These are phyloP conservation scores for Quercus rubra DNA, from an alignment of 306 rosid genomes.

Conservation along the genomic window DNA sequence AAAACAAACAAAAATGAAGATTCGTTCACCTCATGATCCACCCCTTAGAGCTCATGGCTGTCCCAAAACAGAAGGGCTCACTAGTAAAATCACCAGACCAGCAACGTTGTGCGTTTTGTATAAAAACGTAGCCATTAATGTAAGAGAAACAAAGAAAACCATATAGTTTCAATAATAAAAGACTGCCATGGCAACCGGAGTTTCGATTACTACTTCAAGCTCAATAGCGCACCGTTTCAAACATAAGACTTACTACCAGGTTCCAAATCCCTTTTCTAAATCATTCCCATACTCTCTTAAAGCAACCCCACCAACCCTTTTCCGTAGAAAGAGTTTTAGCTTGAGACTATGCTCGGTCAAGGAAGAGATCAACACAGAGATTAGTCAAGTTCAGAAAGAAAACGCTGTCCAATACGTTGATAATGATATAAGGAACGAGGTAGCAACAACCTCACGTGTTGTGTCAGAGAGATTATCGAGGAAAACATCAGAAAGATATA, in stretches of 20 bases:
- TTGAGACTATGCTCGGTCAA: neutral
- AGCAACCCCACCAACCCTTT: neutral
- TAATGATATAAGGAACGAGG: slow-evolving; percentile 17
- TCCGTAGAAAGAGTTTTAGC: neutral
- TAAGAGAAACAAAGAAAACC: neutral
- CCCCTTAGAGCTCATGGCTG: neutral
- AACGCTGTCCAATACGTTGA: neutral
- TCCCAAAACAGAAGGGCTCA: slow-evolving; percentile 4
- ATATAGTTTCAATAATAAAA: too few species aligned
- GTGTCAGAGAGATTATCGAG: slow-evolving; percentile 56
- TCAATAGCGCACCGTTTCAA: slow-evolving; percentile 4
- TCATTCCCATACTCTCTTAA: neutral
- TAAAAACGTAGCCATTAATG: neutral
- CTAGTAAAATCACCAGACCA: neutral
- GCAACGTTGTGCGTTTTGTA: neutral
- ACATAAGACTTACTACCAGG: neutral
- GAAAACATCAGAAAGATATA: slow-evolving; percentile 67
- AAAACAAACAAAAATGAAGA: neutral
- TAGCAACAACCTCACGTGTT: slow-evolving; percentile 30
- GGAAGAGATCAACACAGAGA: slow-evolving; percentile 21
- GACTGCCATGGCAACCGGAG: slow-evolving; percentile 29
- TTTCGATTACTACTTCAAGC: slow-evolving; percentile 17
- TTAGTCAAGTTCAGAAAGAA: neutral
- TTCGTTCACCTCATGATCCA: neutral
- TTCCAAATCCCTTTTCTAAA: slow-evolving; percentile 7